Conservation (phyloP, 352 stramenopile species). For the Phytophthora crassamura region DNA sequence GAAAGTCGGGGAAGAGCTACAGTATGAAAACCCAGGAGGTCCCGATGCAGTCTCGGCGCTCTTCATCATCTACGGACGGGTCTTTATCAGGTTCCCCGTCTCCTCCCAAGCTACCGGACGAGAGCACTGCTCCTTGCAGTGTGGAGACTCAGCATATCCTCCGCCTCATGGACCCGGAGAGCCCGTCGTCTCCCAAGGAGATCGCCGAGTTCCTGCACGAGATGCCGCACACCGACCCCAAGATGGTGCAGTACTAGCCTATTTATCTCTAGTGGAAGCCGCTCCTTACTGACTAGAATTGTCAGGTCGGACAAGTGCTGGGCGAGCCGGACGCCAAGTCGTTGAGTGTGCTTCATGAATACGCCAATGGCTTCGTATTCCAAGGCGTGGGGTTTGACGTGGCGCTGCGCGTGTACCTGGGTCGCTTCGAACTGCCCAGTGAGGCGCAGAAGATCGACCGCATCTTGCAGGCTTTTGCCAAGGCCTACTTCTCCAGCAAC, state of each 20-base stretch:
- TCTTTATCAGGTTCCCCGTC: constrained; percentile 12
- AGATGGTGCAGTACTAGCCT: constrained; percentile 49
- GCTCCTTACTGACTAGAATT: not conserved
- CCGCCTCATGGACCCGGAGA: constrained; percentile 58
- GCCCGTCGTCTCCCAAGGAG: constrained; percentile 53
- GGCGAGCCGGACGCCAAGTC: constrained; percentile 69
- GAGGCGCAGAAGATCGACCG: constrained; percentile 89
- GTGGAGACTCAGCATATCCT: constrained; percentile 41
- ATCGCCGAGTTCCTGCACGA: constrained; percentile 73
- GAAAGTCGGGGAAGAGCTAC: constrained; percentile 12
- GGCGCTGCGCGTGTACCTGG: constrained; percentile 73
- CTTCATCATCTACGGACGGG: constrained; percentile 20
- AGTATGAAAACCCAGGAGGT: constrained; percentile 17
- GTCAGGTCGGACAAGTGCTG: constrained; percentile 66
- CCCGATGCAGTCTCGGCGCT: constrained; percentile 6
- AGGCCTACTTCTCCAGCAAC: constrained; percentile 69
- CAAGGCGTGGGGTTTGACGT: constrained; percentile 68
- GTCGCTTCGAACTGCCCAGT: constrained; percentile 69
- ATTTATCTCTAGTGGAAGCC: not conserved
- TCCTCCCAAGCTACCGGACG: constrained; percentile 14
- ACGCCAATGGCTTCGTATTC: constrained; percentile 76
- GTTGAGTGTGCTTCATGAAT: constrained; percentile 71
- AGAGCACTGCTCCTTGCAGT: constrained; percentile 11
- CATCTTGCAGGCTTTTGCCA: constrained; percentile 83
- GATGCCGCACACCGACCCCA: constrained; percentile 68